Percentiles rank a stretch among this genome's conserved stretches.
Evolutionary conservation across 108 stramenopile species (phyloP).

Genomic region (Pseudonitzschia pungens): DNA sequence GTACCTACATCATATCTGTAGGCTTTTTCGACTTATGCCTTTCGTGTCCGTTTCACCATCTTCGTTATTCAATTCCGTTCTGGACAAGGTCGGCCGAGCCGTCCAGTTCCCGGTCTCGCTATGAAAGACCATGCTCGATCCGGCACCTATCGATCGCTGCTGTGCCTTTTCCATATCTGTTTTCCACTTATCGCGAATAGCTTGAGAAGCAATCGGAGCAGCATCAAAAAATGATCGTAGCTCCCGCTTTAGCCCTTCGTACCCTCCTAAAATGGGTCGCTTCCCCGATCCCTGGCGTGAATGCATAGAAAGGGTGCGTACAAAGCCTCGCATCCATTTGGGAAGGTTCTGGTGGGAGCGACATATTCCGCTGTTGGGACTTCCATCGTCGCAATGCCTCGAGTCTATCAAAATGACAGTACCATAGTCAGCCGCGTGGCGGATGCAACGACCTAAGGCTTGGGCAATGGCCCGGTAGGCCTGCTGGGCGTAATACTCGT

Average conservation of each 20-base stretch:
- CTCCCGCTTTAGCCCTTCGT: constrained; percentile 47
- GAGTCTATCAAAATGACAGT: constrained; percentile 82
- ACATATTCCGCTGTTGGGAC: constrained; percentile 47
- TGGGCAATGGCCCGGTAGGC: constrained; percentile 91
- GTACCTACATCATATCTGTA: not conserved
- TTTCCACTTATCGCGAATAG: constrained; percentile 39
- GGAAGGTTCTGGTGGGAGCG: constrained; percentile 60
- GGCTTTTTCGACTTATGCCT: not conserved
- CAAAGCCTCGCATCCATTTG: constrained; percentile 72
- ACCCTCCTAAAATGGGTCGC: constrained; percentile 39
- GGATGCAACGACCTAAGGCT: constrained; percentile 85
- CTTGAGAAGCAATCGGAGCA: constrained; percentile 42
- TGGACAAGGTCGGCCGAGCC: not conserved
- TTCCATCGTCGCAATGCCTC: constrained; percentile 76
- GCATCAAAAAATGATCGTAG: constrained; percentile 48
- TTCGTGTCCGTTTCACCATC: not conserved
- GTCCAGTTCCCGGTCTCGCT: constrained; percentile 3
- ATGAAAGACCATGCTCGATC: constrained; percentile 2
- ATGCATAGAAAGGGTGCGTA: constrained; percentile 56
- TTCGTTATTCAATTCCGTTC: not conserved
- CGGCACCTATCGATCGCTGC: not conserved
- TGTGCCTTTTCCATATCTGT: constrained; percentile 12
- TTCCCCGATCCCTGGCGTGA: constrained; percentile 17
- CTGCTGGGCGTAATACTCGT: constrained; percentile 90
- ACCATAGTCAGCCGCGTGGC: constrained; percentile 89